phyloP scores from a whole-genome alignment of 176 grass and related monocot genomes.

The Stipa capillata region DNA sequence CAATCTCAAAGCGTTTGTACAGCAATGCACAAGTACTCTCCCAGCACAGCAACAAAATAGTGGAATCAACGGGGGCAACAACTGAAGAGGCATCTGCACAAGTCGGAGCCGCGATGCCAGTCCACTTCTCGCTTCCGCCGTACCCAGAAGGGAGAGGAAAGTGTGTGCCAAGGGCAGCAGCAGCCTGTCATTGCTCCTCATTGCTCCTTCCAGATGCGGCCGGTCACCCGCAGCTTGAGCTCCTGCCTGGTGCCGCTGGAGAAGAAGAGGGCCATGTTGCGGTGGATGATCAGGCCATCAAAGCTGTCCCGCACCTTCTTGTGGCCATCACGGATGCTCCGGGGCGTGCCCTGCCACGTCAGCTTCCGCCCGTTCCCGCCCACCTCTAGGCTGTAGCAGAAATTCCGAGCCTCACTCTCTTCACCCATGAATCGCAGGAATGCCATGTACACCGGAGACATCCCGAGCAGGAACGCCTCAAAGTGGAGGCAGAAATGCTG shows the following conservation, averaged over 20 bases:
- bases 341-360: conserved; percentile 38
- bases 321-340: conserved; percentile 54
- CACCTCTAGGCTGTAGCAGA: conserved; percentile 55
- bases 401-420: conserved; percentile 38
- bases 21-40: not conserved
- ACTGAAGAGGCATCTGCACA: not conserved
- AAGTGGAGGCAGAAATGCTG: conserved; percentile 60
- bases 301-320: conserved; percentile 53
- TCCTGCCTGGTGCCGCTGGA: conserved; percentile 31
- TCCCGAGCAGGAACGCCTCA: conserved; percentile 49
- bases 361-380: conserved; percentile 40
- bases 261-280: conserved; percentile 58
- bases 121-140: not conserved
- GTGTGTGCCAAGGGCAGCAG: not conserved
- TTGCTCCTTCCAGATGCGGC: conserved; percentile 56
- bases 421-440: conserved; percentile 54
- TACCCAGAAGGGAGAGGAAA: not conserved
- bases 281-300: conserved; percentile 49
- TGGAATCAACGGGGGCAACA: not conserved
- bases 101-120: not conserved
- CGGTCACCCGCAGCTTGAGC: conserved; percentile 54
- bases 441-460: conserved; percentile 41
- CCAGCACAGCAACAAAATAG: not conserved
- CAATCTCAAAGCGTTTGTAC: conserved; percentile 6
- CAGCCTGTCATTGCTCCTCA: conserved; percentile 10